phyloP scores from a whole-genome alignment of 495 filamentous ascomycete genomes.

The Tuber indicum region DNA sequence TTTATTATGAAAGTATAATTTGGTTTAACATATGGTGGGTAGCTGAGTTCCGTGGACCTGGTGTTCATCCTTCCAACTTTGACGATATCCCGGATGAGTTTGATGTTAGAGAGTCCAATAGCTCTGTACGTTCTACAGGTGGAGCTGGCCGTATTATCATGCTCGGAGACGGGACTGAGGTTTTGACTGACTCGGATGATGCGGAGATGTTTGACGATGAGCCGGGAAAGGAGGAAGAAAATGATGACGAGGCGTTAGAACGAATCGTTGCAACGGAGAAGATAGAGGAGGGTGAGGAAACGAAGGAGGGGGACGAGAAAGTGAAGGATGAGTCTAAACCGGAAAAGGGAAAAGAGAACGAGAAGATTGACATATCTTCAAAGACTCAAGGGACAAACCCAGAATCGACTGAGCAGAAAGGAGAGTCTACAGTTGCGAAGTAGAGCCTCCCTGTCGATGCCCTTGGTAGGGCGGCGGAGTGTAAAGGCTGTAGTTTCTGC shows the following conservation, averaged over 20 bases:
- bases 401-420: conserved; percentile 13
- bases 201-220: conserved; percentile 87
- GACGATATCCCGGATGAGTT: conserved; percentile 91
- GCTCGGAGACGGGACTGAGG: conserved; percentile 86
- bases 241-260: conserved; percentile 34
- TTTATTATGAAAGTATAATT: conserved; percentile 45
- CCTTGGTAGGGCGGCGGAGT: not conserved
- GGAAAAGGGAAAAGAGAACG: conserved; percentile 36
- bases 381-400: conserved; percentile 19
- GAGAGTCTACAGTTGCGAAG: not conserved
- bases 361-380: conserved; percentile 28
- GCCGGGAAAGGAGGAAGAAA: conserved; percentile 52
- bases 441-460: not conserved
- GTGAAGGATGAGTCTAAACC: conserved; percentile 32
- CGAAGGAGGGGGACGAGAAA: conserved; percentile 16
- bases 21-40: conserved; percentile 50
- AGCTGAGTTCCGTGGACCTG: conserved; percentile 96
- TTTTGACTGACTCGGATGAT: conserved; percentile 77
- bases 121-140: not conserved
- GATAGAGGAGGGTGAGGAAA: conserved; percentile 4
- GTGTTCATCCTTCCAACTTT: conserved; percentile 71
- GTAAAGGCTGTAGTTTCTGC: not conserved
- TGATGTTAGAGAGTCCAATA: conserved; percentile 55
- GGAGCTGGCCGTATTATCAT: conserved; percentile 75
- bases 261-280: conserved; percentile 19